These are phyloP conservation scores for Acorus gramineus DNA, from an alignment of 106 monocot species.

Conservation along the genomic window DNA sequence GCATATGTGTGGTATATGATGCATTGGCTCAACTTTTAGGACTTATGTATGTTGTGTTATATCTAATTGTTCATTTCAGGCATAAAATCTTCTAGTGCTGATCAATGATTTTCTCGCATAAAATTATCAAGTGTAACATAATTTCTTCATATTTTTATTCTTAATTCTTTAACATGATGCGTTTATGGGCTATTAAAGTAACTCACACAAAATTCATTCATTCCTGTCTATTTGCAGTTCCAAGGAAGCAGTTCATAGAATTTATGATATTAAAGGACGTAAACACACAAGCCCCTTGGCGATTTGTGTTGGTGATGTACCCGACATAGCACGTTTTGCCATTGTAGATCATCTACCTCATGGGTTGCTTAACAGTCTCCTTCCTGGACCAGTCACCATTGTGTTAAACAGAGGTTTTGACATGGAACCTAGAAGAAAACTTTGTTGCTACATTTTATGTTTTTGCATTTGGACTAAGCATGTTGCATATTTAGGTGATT, in stretches of 20 bases:
- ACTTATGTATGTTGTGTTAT: no score
- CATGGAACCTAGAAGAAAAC: neutral
- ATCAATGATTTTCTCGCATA: no score
- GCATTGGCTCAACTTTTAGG: no score
- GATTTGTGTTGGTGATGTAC: conserved; percentile 86
- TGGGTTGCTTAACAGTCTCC: conserved; percentile 61
- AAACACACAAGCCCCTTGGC: conserved; percentile 70
- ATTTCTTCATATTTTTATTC: no score
- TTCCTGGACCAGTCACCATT: conserved; percentile 92
- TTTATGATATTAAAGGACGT: conserved; percentile 90
- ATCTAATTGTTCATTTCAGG: no score
- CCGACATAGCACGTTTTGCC: conserved; percentile 77
- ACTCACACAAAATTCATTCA: neutral
- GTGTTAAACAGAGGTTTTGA: conserved; percentile 65
- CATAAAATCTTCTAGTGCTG: no score
- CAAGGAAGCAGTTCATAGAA: conserved; percentile 49
- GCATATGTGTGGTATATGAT: no score
- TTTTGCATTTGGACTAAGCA: no score
- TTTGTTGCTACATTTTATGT: no score
- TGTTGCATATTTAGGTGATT: conserved; percentile 40
- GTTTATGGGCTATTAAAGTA: neutral
- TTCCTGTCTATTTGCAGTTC: conserved; percentile 50
- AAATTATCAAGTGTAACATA: no score
- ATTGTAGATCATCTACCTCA: conserved; percentile 58
- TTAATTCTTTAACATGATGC: no score